These are phyloP conservation scores for Terana coerulea DNA, from an alignment of 768 basidiomycete genomes.

Conservation along the genomic window DNA sequence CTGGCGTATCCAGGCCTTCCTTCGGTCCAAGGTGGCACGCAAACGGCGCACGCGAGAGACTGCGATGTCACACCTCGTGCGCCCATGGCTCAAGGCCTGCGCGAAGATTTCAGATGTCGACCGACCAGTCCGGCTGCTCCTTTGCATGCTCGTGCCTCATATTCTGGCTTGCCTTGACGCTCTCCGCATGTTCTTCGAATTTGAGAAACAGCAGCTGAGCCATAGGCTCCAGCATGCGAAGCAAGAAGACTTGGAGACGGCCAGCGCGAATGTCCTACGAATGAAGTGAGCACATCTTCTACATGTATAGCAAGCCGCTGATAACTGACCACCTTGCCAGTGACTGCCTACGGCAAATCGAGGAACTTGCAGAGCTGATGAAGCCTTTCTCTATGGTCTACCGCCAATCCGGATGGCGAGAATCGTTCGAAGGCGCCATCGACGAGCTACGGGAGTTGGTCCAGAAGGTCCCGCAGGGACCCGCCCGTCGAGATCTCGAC, in stretches of 20 bases:
- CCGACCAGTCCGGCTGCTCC: slow-evolving; percentile 27
- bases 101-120: no score
- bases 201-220: slow-evolving; percentile 30
- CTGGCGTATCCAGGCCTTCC: background rate
- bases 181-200: slow-evolving; percentile 19
- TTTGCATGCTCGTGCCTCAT: slow-evolving; percentile 35
- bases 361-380: background rate
- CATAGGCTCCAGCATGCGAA: slow-evolving; percentile 22
- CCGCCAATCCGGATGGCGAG: background rate
- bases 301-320: background rate
- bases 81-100: background rate
- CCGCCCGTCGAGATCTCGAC: background rate
- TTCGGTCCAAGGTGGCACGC: background rate
- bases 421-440: background rate
- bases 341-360: background rate
- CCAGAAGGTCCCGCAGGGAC: background rate
- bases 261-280: slow-evolving; percentile 14
- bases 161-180: slow-evolving; percentile 39
- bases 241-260: slow-evolving; percentile 34
- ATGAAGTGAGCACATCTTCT: slow-evolving; percentile 32
- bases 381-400: background rate
- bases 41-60: no score
- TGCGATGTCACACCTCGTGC: background rate
- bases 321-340: background rate
- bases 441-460: background rate